Evolutionary conservation across 2,329 filamentous ascomycete species (phyloP).

Genomic region (Hawksworthiomyces lignivorus): DNA sequence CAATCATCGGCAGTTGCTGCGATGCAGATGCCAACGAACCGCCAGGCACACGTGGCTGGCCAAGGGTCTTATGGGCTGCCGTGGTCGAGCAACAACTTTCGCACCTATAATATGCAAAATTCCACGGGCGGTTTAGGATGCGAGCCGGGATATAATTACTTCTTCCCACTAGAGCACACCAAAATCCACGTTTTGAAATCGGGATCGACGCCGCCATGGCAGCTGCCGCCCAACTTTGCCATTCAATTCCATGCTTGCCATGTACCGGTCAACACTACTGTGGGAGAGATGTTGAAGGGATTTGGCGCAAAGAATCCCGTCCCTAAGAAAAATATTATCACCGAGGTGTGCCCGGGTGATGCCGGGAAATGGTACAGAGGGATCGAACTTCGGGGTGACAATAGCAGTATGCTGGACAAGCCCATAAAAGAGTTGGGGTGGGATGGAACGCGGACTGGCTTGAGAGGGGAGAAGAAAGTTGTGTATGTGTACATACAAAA

Average conservation of each 20-base stretch:
- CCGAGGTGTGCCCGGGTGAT: conserved; percentile 47
- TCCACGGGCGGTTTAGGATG: conserved; percentile 49
- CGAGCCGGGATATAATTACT: conserved; percentile 57
- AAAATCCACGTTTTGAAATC: conserved; percentile 53
- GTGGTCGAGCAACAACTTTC: too few species aligned
- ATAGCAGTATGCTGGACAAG: conserved; percentile 39
- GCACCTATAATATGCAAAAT: conserved; percentile 48
- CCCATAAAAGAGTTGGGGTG: conserved; percentile 52
- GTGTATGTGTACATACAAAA: conserved; percentile 56
- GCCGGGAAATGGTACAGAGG: conserved; percentile 54
- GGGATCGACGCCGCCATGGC: conserved; percentile 42
- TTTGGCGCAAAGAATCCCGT: conserved; percentile 48
- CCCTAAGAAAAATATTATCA: conserved; percentile 47
- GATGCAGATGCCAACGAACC: too few species aligned
- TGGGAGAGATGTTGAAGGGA: conserved; percentile 50
- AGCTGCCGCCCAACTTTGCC: conserved; percentile 32
- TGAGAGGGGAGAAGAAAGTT: conserved; percentile 40
- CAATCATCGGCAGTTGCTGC: too few species aligned
- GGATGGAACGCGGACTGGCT: conserved; percentile 42
- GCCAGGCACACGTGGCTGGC: too few species aligned
- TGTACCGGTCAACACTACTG: conserved; percentile 43
- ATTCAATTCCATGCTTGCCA: conserved; percentile 42
- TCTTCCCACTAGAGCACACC: conserved; percentile 50
- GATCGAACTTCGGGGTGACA: conserved; percentile 40
- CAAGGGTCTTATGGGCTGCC: too few species aligned